Base-by-base conservation (phyloP, 495 filamentous ascomycete species). In the Penicillium arizonense region DNA sequence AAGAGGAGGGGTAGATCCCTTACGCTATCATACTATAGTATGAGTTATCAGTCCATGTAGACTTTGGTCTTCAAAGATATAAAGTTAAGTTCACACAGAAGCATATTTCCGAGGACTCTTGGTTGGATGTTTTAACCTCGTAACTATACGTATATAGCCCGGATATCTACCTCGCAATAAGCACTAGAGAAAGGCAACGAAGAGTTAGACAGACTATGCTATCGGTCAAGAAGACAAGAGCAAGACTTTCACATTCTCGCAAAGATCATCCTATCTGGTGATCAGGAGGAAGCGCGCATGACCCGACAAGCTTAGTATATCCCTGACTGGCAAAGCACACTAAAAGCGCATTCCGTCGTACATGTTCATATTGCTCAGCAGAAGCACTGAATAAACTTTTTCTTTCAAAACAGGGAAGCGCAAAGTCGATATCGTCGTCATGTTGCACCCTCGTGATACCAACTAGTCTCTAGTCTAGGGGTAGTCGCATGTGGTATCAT, bases 271-370 rank as follows among this genome's bases (percentile, higher is more conserved):
- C 53, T 42, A 56, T 49, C 61, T 38, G 55, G 50, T 62, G 58
- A 62, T 59, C 55, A 30, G 33, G 21, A 30, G 30, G 33, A 13
- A 40, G 26, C 36, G 55, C 61, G 61, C 61, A 64, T 64, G 61
- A 64, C 61, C 61, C 45, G 39, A 14, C n/a, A 14, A 14, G 32
- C 40, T 46, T 37, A 49, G 32, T 47, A 14, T 48, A 54, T 46
- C 52, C 40, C 30, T 30, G 39, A 30, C 18, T 37, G 28, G 34
- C 47, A 36, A 3, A 42, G 10, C 10, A 20, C 24, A 32, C 34
- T 21, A 33, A 34, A 50, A 26, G 37, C 13, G 41, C 33, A 46
- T 16, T 28, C 23, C 12, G 34, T 53, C 34, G 23, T 18, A 45
- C 41, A 26, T n/a, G 28, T 24, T 46, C 16, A 18, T 30, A 33